Base-by-base conservation (phyloP, 352 stramenopile genomes). In the Phytopythium aichiense region DNA sequence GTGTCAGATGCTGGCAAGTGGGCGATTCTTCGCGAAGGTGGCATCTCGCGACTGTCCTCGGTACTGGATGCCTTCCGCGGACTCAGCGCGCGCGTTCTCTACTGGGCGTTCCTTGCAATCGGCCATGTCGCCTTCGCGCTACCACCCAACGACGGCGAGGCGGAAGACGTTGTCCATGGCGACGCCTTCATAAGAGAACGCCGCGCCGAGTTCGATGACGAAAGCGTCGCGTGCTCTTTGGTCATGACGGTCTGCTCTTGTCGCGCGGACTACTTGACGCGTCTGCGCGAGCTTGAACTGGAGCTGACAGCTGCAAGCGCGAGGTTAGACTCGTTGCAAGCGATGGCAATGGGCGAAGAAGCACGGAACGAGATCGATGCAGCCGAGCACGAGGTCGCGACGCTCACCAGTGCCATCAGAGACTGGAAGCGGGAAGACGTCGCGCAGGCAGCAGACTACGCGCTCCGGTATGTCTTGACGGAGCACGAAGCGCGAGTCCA, bases 311-410 rank as follows among this genome's bases (percentile, higher is more conserved):
- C 64, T 9, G 68, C 72, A 18, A 60, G 76, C 33, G 56, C 59
- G 30, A 54, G 65, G 18, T 70, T 84, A 33, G 70, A 70, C n/a
- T 63, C 62, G 13, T 56, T 90, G 30, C 64, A 77, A 16, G 69
- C 71, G 7, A 79, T 71, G n/a, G 66, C 81, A 45, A 81, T 90
- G 23, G 73, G 77, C 50, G 77, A 92, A 64, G 75, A 84, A 61
- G 87, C 84, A 61, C 83, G 79, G 42, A 92, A 92, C 61, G 80
- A 82, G 9, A 56, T 92, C 57, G 83, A 90, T 48, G 72, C 72
- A 11, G 72, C 66, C 33, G 71, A 77, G 22, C 68, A 84, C 30
- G 64, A 77, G 16, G 68, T 84, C 6, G 25, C 57, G n/a, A 84
- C 72, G 25, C 52, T 92, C n/a, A 54, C 61, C 13, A 49, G 20